Evolutionary conservation across 345 rosid genomes (phyloP).

Genomic region (Syzygium aromaticum): DNA sequence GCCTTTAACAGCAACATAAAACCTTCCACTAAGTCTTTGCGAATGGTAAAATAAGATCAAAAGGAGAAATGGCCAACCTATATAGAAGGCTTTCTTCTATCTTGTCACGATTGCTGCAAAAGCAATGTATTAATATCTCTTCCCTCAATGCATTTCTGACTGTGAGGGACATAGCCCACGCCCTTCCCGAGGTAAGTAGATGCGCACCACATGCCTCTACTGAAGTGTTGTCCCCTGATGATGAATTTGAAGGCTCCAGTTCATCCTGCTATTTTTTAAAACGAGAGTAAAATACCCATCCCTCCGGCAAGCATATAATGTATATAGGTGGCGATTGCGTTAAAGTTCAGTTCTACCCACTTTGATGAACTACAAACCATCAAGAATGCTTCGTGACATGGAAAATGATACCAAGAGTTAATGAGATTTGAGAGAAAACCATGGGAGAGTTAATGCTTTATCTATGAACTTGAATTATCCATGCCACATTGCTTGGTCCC

Average conservation of each 20-base stretch:
- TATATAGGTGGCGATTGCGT: neutral
- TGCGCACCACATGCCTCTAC: conserved; percentile 11
- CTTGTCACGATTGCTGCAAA: conserved; percentile 16
- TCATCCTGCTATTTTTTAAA: conserved; percentile 35
- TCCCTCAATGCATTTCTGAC: conserved; percentile 21
- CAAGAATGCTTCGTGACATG: neutral
- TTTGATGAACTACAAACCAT: neutral
- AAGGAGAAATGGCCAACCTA: conserved; percentile 31
- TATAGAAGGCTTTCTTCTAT: conserved; percentile 48
- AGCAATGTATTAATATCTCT: conserved; percentile 43
- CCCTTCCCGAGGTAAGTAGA: conserved; percentile 29
- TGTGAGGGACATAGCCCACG: conserved; percentile 41
- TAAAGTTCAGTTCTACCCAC: neutral
- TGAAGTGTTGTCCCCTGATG: conserved; percentile 14
- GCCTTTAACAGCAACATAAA: neutral
- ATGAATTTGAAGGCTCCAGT: conserved; percentile 14
- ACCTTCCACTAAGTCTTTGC: neutral
- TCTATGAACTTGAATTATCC: neutral
- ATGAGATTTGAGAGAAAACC: neutral
- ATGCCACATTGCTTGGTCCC: neutral
- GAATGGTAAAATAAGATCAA: neutral
- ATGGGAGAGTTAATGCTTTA: neutral
- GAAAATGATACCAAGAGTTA: neutral
- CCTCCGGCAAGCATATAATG: neutral
- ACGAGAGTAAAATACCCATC: neutral